Evolutionary conservation across 352 stramenopile species (phyloP).

Genomic region (Phytopythium montanum): DNA sequence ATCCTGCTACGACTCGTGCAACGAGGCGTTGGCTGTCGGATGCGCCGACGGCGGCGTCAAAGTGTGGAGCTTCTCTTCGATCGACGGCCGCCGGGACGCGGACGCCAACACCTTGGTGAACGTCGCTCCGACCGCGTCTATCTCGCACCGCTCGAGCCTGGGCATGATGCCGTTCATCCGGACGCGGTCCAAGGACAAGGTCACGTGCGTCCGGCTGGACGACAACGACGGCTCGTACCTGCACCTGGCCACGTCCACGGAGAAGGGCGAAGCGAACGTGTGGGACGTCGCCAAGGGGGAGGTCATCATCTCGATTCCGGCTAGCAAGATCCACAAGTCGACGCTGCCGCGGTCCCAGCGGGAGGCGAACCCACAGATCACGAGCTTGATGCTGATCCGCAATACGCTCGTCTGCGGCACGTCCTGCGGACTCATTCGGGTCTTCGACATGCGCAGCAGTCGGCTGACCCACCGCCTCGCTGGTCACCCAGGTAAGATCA

Average conservation of each 20-base stretch:
- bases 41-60: constrained; percentile 76
- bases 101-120: constrained; percentile 48
- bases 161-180: constrained; percentile 83
- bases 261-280: constrained; percentile 85
- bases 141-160: constrained; percentile 78
- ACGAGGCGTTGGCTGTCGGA: constrained; percentile 75
- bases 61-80: constrained; percentile 73
- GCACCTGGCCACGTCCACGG: constrained; percentile 78
- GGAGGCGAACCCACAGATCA: constrained; percentile 71
- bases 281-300: constrained; percentile 87
- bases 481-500: constrained; percentile 68
- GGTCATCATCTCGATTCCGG: constrained; percentile 73
- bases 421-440: constrained; percentile 82
- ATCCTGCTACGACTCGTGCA: constrained; percentile 76
- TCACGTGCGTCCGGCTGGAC: constrained; percentile 76
- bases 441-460: constrained; percentile 82
- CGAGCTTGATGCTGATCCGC: constrained; percentile 84
- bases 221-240: constrained; percentile 78
- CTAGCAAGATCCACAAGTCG: constrained; percentile 82
- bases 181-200: constrained; percentile 71
- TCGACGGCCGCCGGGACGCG: constrained; percentile 43
- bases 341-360: constrained; percentile 63
- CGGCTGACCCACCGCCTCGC: constrained; percentile 78
- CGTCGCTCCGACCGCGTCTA: constrained; percentile 51
- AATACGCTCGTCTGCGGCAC: constrained; percentile 86